A percentile compares a stretch with the other conserved stretches of the same genome.
These are phyloP conservation scores for Fusarium pseudocircinatum DNA, from an alignment of 2,329 filamentous ascomycete genomes.

Conservation along the genomic window DNA sequence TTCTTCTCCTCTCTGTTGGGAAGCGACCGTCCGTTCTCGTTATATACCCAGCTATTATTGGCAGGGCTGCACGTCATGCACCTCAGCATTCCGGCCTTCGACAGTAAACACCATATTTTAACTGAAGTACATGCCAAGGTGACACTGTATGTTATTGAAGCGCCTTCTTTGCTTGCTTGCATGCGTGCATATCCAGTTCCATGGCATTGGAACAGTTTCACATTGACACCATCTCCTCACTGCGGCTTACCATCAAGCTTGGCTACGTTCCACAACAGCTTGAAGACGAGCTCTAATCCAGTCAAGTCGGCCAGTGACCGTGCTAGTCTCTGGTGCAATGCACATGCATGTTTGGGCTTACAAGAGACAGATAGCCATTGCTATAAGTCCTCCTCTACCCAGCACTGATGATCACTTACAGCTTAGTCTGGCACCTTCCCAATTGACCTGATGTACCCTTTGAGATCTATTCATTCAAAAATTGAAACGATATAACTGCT, in stretches of 20 bases:
- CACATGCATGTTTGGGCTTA: neutral
- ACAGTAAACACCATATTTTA: neutral
- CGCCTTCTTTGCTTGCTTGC: conserved; percentile 2
- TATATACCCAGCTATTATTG: neutral
- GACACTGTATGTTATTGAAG: neutral
- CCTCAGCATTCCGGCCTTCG: neutral
- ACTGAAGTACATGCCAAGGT: neutral
- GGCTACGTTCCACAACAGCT: conserved; percentile 31
- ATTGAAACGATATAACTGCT: neutral
- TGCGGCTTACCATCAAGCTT: conserved; percentile 4
- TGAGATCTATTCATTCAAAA: neutral
- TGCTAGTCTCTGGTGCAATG: neutral
- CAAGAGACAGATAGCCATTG: neutral
- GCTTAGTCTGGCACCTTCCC: neutral
- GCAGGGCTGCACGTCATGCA: neutral
- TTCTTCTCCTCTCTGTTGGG: neutral
- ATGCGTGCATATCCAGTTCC: conserved; percentile 11
- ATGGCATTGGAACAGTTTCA: conserved; percentile 19
- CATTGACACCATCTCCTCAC: conserved; percentile 9
- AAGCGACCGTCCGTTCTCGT: neutral
- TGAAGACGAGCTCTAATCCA: neutral
- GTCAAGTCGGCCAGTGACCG: neutral
- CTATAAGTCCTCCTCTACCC: neutral
- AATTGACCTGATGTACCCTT: neutral
- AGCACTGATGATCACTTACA: neutral